phyloP scores from a whole-genome alignment of 805 yeast genomes.

The Metschnikowia arizonensis region DNA sequence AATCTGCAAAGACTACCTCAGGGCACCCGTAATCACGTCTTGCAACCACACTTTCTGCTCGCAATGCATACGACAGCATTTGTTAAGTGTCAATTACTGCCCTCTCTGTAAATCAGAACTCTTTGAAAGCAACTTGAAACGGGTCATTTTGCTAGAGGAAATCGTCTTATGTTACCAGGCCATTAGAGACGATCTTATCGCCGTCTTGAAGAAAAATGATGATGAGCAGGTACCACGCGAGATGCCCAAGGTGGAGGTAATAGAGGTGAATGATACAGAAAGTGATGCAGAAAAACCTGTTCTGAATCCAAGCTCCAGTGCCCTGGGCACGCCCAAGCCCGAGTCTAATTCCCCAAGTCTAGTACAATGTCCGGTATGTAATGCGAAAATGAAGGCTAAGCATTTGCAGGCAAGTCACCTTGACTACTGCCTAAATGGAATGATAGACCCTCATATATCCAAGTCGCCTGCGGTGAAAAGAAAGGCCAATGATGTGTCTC shows the following conservation, averaged over 20 bases:
- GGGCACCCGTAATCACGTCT: constrained; percentile 75
- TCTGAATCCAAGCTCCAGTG: not conserved
- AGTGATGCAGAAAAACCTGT: not conserved
- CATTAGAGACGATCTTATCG: constrained; percentile 14
- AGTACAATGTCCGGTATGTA: constrained; percentile 70
- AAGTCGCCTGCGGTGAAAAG: constrained; percentile 7
- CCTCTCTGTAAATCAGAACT: constrained; percentile 74
- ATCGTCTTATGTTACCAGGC: constrained; percentile 48
- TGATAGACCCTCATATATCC: constrained; percentile 12
- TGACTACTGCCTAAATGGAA: constrained; percentile 52
- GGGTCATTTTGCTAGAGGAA: constrained; percentile 70
- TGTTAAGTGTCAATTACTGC: constrained; percentile 58
- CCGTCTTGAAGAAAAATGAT: constrained; percentile 3
- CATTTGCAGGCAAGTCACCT: constrained; percentile 58
- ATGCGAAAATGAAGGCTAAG: constrained; percentile 47
- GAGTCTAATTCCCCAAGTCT: constrained; percentile 13
- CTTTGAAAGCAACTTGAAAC: constrained; percentile 63
- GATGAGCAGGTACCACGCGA: not conserved
- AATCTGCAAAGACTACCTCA: constrained; percentile 78
- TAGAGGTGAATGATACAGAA: constrained; percentile 16
- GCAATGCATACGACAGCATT: constrained; percentile 70
- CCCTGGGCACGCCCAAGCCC: constrained; percentile 1
- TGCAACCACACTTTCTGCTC: constrained; percentile 93
- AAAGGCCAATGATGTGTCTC: constrained; percentile 24
- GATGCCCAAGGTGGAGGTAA: constrained; percentile 11